These are phyloP conservation scores for Pichia sp. DNA, from an alignment of 1,139 yeast genomes.

Conservation along the genomic window DNA sequence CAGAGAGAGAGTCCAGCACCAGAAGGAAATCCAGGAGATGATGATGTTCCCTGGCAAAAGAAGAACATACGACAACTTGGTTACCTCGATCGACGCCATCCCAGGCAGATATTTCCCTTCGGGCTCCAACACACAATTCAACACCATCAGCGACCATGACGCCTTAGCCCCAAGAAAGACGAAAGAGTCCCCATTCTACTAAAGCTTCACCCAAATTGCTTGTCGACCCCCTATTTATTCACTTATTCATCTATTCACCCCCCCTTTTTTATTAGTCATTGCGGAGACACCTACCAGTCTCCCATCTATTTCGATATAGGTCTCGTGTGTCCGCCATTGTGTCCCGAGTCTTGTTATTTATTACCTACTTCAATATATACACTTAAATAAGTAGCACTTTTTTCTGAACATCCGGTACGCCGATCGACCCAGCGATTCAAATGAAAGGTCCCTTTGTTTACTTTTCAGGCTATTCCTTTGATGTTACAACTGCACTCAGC, in stretches of 20 bases:
- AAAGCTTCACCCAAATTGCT: not conserved
- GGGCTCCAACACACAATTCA: conserved; percentile 26
- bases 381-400: not conserved
- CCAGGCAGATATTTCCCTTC: conserved; percentile 30
- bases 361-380: not conserved
- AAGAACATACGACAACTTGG: conserved; percentile 20
- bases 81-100: conserved; percentile 27
- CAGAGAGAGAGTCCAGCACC: conserved; percentile 25
- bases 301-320: not conserved
- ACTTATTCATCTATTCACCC: conserved; percentile 7
- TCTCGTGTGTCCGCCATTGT: not conserved
- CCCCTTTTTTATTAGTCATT: not conserved
- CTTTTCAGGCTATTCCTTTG: too few species aligned
- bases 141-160: conserved; percentile 26
- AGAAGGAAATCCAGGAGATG: conserved; percentile 23
- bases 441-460: not conserved
- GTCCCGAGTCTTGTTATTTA: not conserved
- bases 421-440: not conserved
- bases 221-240: not conserved
- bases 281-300: too few species aligned
- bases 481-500: too few species aligned
- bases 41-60: conserved; percentile 22
- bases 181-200: conserved; percentile 25
- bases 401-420: not conserved
- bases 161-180: conserved; percentile 31